Evolutionary conservation across 1,139 yeast species (phyloP).

Genomic region (Pichia sp.): DNA sequence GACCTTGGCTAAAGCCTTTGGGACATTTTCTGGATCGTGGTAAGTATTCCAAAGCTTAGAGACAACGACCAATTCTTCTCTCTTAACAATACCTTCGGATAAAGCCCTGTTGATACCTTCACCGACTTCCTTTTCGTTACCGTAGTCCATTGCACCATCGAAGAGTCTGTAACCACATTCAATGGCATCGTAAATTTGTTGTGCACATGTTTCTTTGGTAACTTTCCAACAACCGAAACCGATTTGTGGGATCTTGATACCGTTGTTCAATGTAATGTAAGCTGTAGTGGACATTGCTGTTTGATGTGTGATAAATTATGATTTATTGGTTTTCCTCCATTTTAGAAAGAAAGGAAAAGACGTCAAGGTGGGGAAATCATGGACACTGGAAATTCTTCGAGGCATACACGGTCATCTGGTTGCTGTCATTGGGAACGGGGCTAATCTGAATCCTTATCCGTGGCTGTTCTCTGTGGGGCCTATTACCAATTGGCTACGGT

Average conservation of each 20-base stretch:
- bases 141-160: constrained; percentile 79
- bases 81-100: constrained; percentile 61
- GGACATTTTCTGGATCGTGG: constrained; percentile 66
- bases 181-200: constrained; percentile 33
- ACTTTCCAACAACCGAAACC: constrained; percentile 41
- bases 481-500: too few relatives aligned
- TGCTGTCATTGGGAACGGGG: too few relatives aligned
- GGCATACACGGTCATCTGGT: too few relatives aligned
- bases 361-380: too few relatives aligned
- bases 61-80: constrained; percentile 73
- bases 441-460: too few relatives aligned
- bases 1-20: constrained; percentile 58
- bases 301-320: too few relatives aligned
- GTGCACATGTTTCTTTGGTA: constrained; percentile 51
- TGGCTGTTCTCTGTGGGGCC: too few relatives aligned
- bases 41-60: constrained; percentile 81
- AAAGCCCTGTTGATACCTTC: constrained; percentile 64
- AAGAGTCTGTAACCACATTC: constrained; percentile 64
- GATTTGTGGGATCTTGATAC: constrained; percentile 31
- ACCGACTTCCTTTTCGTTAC: constrained; percentile 75
- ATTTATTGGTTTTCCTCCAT: background rate
- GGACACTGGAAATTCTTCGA: too few relatives aligned
- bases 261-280: constrained; percentile 26
- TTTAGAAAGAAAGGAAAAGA: background rate
- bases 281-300: background rate